Evolutionary conservation across 495 filamentous ascomycete species (phyloP), one percentile per base, ranked within the genome.

Genomic region (Tuber umbilicatum): DNA sequence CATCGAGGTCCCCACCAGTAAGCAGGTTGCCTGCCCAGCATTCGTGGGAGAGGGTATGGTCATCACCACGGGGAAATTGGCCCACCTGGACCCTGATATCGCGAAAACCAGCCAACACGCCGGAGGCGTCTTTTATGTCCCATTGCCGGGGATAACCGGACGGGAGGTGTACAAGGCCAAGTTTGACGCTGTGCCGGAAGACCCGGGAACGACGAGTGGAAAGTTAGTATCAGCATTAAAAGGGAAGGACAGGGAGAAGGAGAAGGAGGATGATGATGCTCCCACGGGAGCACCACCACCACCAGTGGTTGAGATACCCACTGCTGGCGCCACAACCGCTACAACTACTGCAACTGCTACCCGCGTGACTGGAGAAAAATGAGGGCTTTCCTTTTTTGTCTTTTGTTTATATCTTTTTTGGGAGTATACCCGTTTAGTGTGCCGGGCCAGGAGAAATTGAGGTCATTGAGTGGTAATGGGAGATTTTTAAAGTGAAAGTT

Each of bases 31-130:
- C 6, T 83, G 81, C 17, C 81, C 81, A 17, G 74, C 73, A 0
- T 83, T 83, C 72, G 75, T 76, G 10, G 82, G 74, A 9, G 73
- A 77, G 50, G 79, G 82, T 14, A 67, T 83, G 72, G 42, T 80
- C 1, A 74, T 80, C 1, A 80, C 78, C 12, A 76, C 78, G 40
- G 78, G 71, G 10, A 78, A 79, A 21, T 42, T 80, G 31, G 74
- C 71, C 21, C 77, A 80, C 35, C 45, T 80, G 78, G 78, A 80
- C 39, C 73, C 78, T 10, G 73, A 80, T 19, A 55, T 80, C 27
- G 77, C 75, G 6, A 76, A 73, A 45, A 70, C 74, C 3, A 76
- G 78, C 60, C 70, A 50, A 12, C 71, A 76, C 39, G 78, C 78
- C 4, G 78, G 78, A 7, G 78, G 72, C 55, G 74, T 80, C 2